Evolutionary conservation across 116 monocot species (phyloP), one percentile per base, ranked within the genome.

Genomic region (Dioscorea cayenensis): DNA sequence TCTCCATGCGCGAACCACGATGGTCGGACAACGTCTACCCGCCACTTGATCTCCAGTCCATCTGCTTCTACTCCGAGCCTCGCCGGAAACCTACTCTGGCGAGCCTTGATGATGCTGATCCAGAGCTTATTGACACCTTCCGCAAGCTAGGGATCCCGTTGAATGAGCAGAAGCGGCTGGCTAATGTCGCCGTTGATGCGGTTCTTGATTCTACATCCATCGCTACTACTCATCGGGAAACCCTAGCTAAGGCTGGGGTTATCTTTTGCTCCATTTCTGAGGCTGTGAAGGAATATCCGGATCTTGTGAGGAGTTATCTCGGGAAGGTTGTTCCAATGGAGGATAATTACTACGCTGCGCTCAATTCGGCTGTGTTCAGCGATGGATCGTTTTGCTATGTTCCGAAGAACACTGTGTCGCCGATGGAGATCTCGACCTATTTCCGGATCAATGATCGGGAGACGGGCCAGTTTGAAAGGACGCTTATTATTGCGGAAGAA

Each of bases 251-350:
- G 71, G 86, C 84, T 27, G 90, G 97, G 3, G 93, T 97, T 63
- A 90, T 97, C 69, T 97, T 97, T 69, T 97, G 93, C 73, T 97
- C 97, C 16, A 93, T 97, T 35, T 92, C 93, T 8, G 97, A 97
- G 0, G 97, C 97, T 6, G 66, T 97, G 51, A 80, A 73, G 49
- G 93, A 97, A 69, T 92, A 92, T 71, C 93, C 97, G 2, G 88
- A 97, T 11, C 77, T 93, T 12, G 93, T 93, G 49, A 71, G 77
- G 71, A 76, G 64, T 62, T 92, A 93, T 68, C 77, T 97, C 14
- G 97, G 97, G 5, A 76, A 60, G 43, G 88, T 97, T 14, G 97
- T 97, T n/a, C 97, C 97, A 8, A 73, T 80, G 0, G 79, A 81
- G 9, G 97, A 97, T 25, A 97, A 97, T 66, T 97, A 82, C 81